Evolutionary conservation across 805 yeast species (phyloP).

Genomic region (Blastobotrys peoriensis): DNA sequence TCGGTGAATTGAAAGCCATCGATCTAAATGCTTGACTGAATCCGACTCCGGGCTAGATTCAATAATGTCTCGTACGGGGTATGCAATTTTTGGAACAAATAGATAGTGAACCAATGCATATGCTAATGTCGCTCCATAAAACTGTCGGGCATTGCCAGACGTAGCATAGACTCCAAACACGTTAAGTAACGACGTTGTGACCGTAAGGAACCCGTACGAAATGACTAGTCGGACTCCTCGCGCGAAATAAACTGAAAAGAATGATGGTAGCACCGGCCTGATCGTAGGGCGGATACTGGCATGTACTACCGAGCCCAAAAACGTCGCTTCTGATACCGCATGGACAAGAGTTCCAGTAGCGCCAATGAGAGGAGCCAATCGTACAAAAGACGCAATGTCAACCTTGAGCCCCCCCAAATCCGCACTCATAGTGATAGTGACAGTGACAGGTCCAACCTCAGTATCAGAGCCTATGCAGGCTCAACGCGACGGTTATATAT

Average conservation of each 20-base stretch:
- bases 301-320: background rate
- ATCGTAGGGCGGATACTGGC: background rate
- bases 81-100: conserved; percentile 1
- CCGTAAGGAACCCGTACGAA: background rate
- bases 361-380: background rate
- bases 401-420: background rate
- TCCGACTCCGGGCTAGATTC: background rate
- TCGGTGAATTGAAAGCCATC: conserved; percentile 6
- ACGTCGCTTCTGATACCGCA: background rate
- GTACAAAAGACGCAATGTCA: background rate
- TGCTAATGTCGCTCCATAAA: background rate
- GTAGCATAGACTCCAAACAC: background rate
- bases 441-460: too few species aligned
- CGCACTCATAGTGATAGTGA: too few species aligned
- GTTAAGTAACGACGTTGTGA: background rate
- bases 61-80: conserved; percentile 2
- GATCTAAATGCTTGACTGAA: background rate
- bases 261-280: background rate
- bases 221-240: background rate
- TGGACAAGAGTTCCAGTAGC: background rate
- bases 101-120: background rate
- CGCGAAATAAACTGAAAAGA: background rate
- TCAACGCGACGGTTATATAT: too few species aligned
- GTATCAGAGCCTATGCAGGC: too few species aligned
- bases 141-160: background rate